A percentile compares a stretch with the other conserved stretches of the same genome.
Conservation (phyloP, 2,329 filamentous ascomycete genomes). For the Thielaviopsis ethacetica region DNA sequence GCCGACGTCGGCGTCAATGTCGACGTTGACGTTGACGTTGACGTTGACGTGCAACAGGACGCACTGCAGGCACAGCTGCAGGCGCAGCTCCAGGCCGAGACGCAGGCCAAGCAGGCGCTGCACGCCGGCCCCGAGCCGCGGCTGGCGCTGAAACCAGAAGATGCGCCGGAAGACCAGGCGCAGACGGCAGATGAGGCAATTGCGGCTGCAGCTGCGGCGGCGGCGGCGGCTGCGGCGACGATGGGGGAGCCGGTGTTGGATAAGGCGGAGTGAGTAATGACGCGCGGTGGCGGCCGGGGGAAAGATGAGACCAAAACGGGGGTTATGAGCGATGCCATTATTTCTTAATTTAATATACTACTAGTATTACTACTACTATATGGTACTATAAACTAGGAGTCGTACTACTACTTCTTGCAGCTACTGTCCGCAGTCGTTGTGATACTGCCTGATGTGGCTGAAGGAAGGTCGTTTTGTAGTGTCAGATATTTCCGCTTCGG, state of each 20-base stretch:
- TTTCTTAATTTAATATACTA: not conserved
- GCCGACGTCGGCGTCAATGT: not conserved
- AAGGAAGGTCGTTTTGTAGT: not conserved
- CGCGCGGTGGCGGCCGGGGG: too few relatives aligned
- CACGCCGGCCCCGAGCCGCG: not conserved
- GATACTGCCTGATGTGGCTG: not conserved
- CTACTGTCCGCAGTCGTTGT: too few relatives aligned
- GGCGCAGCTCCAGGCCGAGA: not conserved
- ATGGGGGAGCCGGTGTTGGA: not conserved
- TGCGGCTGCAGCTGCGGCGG: too few relatives aligned
- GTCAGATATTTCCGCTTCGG: not conserved
- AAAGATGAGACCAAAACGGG: not conserved
- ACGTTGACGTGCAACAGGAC: not conserved
- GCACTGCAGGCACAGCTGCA: not conserved
- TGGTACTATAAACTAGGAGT: too few relatives aligned
- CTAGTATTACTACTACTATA: too few relatives aligned
- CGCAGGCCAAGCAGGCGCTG: not conserved
- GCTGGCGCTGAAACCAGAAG: not conserved
- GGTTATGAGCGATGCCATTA: not conserved
- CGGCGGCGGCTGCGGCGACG: too few relatives aligned
- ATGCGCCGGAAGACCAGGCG: not conserved
- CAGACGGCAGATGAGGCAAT: too few relatives aligned
- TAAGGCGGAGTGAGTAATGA: not conserved
- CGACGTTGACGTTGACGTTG: not conserved
- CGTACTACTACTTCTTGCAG: too few relatives aligned